Percentiles rank a stretch among this genome's conserved stretches.
Conservation (phyloP, 1,139 yeast genomes). For the Suhomyces chickasaworum region DNA sequence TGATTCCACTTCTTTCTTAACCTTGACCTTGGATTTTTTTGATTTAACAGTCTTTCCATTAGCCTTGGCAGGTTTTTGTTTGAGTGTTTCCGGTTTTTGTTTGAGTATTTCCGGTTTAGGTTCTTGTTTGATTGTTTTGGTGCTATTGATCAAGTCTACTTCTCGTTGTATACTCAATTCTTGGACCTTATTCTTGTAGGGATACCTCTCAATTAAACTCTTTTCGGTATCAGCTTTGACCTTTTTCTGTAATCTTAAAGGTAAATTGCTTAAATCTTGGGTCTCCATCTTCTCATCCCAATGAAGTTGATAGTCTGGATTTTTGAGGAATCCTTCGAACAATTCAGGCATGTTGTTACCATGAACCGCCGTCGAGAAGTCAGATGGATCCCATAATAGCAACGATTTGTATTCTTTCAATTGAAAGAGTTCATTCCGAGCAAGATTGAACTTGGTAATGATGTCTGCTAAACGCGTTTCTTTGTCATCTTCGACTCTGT, state of each 20-base stretch:
- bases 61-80: not conserved
- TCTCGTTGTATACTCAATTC: constrained; percentile 30
- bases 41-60: not conserved
- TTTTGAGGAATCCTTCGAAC: constrained; percentile 36
- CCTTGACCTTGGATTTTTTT: not conserved
- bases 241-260: constrained; percentile 48
- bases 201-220: constrained; percentile 36
- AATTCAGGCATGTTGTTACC: constrained; percentile 34
- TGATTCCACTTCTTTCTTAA: not conserved
- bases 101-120: not conserved
- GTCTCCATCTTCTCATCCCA: constrained; percentile 39
- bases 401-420: constrained; percentile 61
- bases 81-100: not conserved
- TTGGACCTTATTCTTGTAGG: constrained; percentile 38
- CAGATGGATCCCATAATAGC: constrained; percentile 60
- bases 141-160: constrained; percentile 20
- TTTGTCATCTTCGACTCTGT: constrained; percentile 10
- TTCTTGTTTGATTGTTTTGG: constrained; percentile 3
- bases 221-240: constrained; percentile 43
- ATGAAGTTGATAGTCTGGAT: constrained; percentile 29
- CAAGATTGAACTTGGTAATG: constrained; percentile 47
- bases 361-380: constrained; percentile 29
- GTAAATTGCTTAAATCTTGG: constrained; percentile 35
- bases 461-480: constrained; percentile 34
- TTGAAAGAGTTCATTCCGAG: constrained; percentile 56